Conservation (phyloP, 2,329 filamentous ascomycete species). For the Claviceps sp. region DNA sequence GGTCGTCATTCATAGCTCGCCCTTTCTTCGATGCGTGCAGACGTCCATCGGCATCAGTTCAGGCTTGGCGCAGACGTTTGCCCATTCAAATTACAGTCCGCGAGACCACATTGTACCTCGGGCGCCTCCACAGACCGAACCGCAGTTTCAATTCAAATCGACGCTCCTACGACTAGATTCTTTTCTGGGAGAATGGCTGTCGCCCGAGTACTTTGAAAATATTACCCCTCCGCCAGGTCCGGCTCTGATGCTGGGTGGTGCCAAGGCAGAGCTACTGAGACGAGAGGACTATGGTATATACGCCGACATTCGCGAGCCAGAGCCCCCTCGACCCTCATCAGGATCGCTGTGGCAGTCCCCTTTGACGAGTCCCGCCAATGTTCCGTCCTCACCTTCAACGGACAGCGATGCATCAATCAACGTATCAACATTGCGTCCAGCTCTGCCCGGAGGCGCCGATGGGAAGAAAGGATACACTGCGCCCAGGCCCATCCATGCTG, state of each 20-base stretch:
- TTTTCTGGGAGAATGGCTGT: slow-evolving; percentile 91
- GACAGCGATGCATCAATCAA: slow-evolving; percentile 16
- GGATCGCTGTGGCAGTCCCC: slow-evolving; percentile 23
- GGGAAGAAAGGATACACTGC: slow-evolving; percentile 48
- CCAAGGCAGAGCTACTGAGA: slow-evolving; percentile 75
- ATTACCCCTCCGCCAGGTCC: slow-evolving; percentile 83
- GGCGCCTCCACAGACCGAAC: slow-evolving; percentile 13
- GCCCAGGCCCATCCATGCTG: slow-evolving; percentile 69
- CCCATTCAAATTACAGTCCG: slow-evolving; percentile 19
- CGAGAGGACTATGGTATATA: slow-evolving; percentile 53
- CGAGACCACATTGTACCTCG: slow-evolving; percentile 22
- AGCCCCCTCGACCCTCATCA: slow-evolving; percentile 11
- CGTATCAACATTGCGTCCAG: slow-evolving; percentile 20
- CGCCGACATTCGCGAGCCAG: slow-evolving; percentile 13
- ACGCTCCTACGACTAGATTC: slow-evolving; percentile 70
- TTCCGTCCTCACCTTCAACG: slow-evolving; percentile 10
- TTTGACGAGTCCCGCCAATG: slow-evolving; percentile 12
- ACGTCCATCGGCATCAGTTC: slow-evolving; percentile 80
- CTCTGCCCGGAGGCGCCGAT: slow-evolving; percentile 17
- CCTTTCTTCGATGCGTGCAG: slow-evolving; percentile 84
- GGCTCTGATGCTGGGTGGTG: slow-evolving; percentile 72
- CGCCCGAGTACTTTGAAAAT: slow-evolving; percentile 81
- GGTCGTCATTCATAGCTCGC: slow-evolving; percentile 83
- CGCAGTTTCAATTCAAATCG: slow-evolving; percentile 31
- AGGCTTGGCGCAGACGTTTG: slow-evolving; percentile 52